Conservation (phyloP, 106 monocot species). For the Apostasia ramifera region DNA sequence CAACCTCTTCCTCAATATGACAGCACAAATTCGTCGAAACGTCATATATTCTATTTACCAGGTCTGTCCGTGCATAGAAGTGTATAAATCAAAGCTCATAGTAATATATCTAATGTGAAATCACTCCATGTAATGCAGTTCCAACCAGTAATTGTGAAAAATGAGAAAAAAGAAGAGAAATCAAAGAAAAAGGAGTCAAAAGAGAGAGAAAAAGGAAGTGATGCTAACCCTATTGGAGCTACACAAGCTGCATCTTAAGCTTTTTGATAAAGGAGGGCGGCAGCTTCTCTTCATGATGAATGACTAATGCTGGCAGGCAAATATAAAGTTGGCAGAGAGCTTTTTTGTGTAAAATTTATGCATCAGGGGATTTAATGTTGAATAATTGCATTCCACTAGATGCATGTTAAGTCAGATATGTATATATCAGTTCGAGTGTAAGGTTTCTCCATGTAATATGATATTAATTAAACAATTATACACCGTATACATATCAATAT, state of each 20-base stretch:
- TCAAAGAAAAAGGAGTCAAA: constrained; percentile 27
- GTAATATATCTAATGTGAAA: background rate
- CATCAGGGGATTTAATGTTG: too few species aligned
- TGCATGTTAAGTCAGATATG: background rate
- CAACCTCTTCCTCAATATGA: constrained; percentile 96
- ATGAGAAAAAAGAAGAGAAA: constrained; percentile 41
- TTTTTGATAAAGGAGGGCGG: background rate
- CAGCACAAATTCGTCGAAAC: constrained; percentile 94
- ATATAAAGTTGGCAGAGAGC: background rate
- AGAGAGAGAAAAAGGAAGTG: constrained; percentile 25
- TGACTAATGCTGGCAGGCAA: background rate
- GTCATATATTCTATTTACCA: constrained; percentile 96
- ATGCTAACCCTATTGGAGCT: constrained; percentile 39
- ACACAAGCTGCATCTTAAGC: constrained; percentile 31
- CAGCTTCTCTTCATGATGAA: background rate
- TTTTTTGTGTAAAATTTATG: background rate
- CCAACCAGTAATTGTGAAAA: constrained; percentile 77
- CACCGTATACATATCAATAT: too few species aligned
- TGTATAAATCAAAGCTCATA: background rate
- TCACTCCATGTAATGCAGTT: constrained; percentile 41
- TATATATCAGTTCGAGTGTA: background rate
- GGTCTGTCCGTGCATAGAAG: constrained; percentile 24
- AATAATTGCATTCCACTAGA: background rate
- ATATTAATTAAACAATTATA: background rate
- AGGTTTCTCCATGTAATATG: background rate